Evolutionary conservation across 2,329 filamentous ascomycete genomes (phyloP), one percentile per base, ranked within the genome.

Genomic region (Pyrenochaeta sp.): DNA sequence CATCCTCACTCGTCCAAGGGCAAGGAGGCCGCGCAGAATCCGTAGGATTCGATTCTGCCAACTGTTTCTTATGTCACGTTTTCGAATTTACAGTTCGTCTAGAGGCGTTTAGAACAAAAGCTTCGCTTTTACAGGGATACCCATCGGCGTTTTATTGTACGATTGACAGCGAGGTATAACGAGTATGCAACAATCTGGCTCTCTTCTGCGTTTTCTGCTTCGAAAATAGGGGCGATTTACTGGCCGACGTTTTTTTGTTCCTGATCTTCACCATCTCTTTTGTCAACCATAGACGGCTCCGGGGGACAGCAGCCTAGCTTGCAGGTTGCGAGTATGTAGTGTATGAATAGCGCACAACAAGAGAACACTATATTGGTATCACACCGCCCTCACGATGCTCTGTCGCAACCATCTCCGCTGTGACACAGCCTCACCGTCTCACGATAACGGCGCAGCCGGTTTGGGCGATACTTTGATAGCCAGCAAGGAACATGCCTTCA

Each of bases 1-100:
- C 71, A 75, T 32, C 69, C 72, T 39, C 72, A 73, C 34, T 73
- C 72, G 3, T 75, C 73, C 3, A 76, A 76, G 62, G 72, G 75
- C 50, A 77, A 77, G 57, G 75, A 77, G 52, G 64, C 67, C 4
- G 71, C 65, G 9, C 68, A 67, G 3, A 59, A 62, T 39, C 59
- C 56, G 6, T 67, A 59, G 47, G 25, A 42, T 43, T 47, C 13
- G 7, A 27, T 7, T 45, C n/a, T 2, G 6, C 45, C 34, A 27
- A 40, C n/a, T 9, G 24, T 50, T 51, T 54, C 49, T 9, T 40
- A 40, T 52, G 24, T 42, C n/a, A 47, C 19, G 24, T 56, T 57
- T 48, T 40, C 5, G n/a, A 12, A 44, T 28, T 19, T 47, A 28
- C 28, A 40, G 28, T 50, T 51, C 25, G 27, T 47, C 25, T 54